Base-by-base conservation (phyloP, 2,329 filamentous ascomycete species). In the Cercospora beticola region DNA sequence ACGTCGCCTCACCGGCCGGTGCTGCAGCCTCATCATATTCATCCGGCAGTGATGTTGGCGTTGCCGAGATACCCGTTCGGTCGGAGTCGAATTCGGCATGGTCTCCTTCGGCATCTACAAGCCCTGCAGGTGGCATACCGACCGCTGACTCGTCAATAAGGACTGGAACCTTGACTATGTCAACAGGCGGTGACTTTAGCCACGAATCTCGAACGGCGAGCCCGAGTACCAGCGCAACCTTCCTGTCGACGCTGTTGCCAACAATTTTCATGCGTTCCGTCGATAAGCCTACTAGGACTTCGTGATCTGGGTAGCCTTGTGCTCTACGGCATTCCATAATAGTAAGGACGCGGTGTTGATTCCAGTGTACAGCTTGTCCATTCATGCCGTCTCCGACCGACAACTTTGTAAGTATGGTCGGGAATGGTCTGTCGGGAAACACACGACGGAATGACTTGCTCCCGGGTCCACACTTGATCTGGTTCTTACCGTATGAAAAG, bases 221-320 rank as follows among this genome's bases (percentile, higher is more conserved):
- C 0, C 92, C 92, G 1, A 93, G 77, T 0, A 88, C 87, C 18
- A 93, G 78, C 0, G 91, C 87, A 0, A 92, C 86, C 26, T 87
- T 86, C 8, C 91, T 82, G 2, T 91, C 87, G 0, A 96, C 92
- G 30, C 89, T 92, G 77, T 96, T 96, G 0, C 92, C 92, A 0
- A 94, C 83, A 21, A 92, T 87, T 65, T 84, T 86, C 81, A 86
- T 89, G 75, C 92, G 89, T 1, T 88, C 81, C 0, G 43, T 9
- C 0, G 84, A 77, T 0, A 64, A 74, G 0, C 92, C 92, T 0
- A 94, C 78, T 0, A 96, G 77, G 0, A 94, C 85, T 67, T 94
- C 92, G 5, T 88, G 71, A 65, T 94, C 90, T 0, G 83, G 87
- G 49, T 91, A 88, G 0, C 90, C 90, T 76, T 95, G 92, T 0